A percentile compares a stretch with the other conserved stretches of the same genome.
Conservation (phyloP, 768 basidiomycete genomes). For the Auriscalpium orientale region DNA sequence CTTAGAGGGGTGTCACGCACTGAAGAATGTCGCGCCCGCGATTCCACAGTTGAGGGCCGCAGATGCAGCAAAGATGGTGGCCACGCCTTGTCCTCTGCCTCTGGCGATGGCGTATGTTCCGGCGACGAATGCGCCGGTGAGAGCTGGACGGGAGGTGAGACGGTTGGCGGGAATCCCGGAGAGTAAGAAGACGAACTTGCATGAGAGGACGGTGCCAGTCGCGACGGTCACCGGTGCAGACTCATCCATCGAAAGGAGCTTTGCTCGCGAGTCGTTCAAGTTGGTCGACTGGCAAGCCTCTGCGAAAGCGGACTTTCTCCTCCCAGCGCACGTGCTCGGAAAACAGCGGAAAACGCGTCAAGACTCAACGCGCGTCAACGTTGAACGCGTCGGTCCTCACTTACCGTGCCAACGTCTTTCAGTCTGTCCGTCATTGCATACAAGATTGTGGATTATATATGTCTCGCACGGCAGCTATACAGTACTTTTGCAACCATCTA, state of each 20-base stretch:
- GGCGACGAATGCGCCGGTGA: conserved; percentile 40
- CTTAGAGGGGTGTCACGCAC: conserved; percentile 34
- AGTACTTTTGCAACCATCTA: conserved; percentile 18
- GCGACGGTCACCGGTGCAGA: conserved; percentile 36
- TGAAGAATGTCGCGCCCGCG: conserved; percentile 70
- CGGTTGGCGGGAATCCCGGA: conserved; percentile 14
- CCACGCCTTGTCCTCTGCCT: conserved; percentile 37
- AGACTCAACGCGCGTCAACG: no score
- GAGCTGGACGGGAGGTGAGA: conserved; percentile 37
- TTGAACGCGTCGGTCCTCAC: no score
- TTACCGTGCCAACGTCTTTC: no score
- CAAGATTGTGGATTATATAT: no score
- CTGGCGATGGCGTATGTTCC: conserved; percentile 40
- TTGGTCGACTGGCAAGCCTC: no score
- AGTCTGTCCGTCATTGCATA: no score
- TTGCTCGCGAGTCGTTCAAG: no score
- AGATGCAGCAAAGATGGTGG: conserved; percentile 38
- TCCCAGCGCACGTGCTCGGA: no score
- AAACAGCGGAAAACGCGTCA: no score
- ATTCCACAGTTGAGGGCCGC: conserved; percentile 69
- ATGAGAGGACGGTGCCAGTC: conserved; percentile 58
- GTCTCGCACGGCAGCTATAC: no score
- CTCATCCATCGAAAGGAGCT: conserved; percentile 18
- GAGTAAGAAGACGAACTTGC: conserved; percentile 64
- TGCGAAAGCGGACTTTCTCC: no score